phyloP scores from a whole-genome alignment of 768 basidiomycete species.

The Podaxis sp. region DNA sequence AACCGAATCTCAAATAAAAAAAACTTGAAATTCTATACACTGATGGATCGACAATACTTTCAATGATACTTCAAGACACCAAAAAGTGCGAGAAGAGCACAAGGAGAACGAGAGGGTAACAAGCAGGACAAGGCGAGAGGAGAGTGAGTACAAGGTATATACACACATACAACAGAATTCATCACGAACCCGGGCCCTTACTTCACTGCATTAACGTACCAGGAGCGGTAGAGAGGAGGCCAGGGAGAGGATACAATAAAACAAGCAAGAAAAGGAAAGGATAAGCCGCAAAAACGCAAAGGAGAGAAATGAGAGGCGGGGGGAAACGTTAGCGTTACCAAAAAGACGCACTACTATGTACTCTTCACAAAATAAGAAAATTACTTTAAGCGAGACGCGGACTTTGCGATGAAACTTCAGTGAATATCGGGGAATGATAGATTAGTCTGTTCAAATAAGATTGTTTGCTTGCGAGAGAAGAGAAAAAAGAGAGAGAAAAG shows the following conservation, averaged over 20 bases:
- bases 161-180: not conserved
- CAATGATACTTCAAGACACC: not conserved
- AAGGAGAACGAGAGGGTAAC: too few species aligned
- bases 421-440: not conserved
- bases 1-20: too few species aligned
- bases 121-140: not conserved
- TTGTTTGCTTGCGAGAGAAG: constrained; percentile 2
- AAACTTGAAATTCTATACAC: too few species aligned
- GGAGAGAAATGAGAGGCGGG: not conserved
- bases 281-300: not conserved
- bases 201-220: too few species aligned
- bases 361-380: not conserved
- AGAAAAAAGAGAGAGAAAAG: not conserved
- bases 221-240: not conserved
- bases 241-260: not conserved
- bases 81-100: not conserved
- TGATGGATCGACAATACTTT: not conserved
- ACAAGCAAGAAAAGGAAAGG: not conserved
- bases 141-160: not conserved
- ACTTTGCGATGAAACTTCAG: not conserved
- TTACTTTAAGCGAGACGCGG: not conserved
- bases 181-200: not conserved
- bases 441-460: constrained; percentile 16
- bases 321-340: not conserved
- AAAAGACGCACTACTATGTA: not conserved